phyloP scores from a whole-genome alignment of 2,329 filamentous ascomycete species.

The Sporothrix schenckii region DNA sequence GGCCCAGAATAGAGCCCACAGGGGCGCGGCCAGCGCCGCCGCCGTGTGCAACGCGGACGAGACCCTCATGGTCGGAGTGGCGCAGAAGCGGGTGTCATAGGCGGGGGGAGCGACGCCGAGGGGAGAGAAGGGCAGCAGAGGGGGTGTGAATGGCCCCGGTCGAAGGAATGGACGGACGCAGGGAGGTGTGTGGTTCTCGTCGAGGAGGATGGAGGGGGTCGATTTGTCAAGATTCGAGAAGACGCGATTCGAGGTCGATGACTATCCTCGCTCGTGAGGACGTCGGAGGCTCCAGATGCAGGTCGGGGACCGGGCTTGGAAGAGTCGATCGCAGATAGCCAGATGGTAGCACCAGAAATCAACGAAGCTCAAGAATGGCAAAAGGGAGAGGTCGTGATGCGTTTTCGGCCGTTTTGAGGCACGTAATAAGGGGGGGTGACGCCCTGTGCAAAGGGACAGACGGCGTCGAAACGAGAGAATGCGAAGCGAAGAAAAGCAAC shows the following conservation, averaged over 20 bases:
- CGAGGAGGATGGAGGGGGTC: not conserved
- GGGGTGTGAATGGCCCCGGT: not conserved
- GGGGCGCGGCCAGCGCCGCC: constrained; percentile 56
- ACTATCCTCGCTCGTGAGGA: not conserved
- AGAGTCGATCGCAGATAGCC: not conserved
- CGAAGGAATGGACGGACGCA: not conserved
- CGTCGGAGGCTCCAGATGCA: not conserved
- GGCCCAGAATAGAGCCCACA: constrained; percentile 35
- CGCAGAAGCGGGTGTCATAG: constrained; percentile 25
- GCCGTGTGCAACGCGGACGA: constrained; percentile 51
- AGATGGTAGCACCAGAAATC: not conserved
- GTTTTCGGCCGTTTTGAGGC: constrained; percentile 4
- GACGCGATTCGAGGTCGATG: constrained; percentile 10
- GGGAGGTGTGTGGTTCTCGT: not conserved
- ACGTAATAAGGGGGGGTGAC: constrained; percentile 12
- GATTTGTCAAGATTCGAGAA: not conserved
- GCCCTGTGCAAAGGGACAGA: not conserved
- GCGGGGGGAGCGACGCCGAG: constrained; percentile 13
- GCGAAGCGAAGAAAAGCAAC: constrained; percentile 20
- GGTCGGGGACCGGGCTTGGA: not conserved
- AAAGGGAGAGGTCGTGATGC: not conserved
- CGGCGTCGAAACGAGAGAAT: constrained; percentile 18
- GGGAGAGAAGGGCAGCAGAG: not conserved
- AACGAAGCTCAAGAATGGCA: not conserved
- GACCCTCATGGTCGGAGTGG: constrained; percentile 57